Base-by-base conservation (phyloP, 176 grass and related monocot genomes). In the Neostapfia colusana region DNA sequence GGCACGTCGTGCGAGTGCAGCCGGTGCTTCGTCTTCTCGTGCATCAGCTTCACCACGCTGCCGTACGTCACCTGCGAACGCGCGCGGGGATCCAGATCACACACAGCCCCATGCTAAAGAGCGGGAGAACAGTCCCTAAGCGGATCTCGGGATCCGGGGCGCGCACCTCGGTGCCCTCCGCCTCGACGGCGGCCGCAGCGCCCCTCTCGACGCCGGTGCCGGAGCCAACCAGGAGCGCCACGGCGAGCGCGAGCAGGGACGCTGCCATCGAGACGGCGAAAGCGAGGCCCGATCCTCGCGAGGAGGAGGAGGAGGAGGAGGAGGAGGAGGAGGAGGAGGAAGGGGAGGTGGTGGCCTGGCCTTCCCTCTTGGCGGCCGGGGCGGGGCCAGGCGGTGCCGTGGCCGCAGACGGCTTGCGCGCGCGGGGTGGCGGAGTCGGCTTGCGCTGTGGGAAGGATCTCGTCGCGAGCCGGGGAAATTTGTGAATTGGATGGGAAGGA, bases 1-100 rank as follows among this genome's bases (percentile, higher is more conserved):
- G 91, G 85, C 71, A 93, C 82, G 35, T 93, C 91, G 70, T 93
- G 91, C 40, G 91, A 93, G 80, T 93, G 91, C 48, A 93, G 74
- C 67, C 91, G 83, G 62, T 81, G 82, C 85, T 93, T 93, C 17
- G 91, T 88, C 79, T 76, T 90, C 41, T 93, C 88, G 56, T 93
- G 91, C 88, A 90, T 88, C 88, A 93, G 73, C 81, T 93, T 93
- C 36, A 93, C 23, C 40, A 89, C 86, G 44, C 71, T 88, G 18
- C 88, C 85, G 34, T 71, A 93, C 1, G 91, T 86, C 38, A 93
- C 77, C 91, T 93, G 63, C 64, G 43, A 56, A 35, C 16, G 49
- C 37, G 73, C 49, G 28, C 74, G 3, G 69, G 81, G 78, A 66
- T 80, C 67, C 49, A 63, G 83, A 77, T 70, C 70, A 44, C 23